Percentiles rank a stretch among this genome's conserved stretches.
phyloP scores from a whole-genome alignment of 2,329 filamentous ascomycete species.

The Ilyonectria robusta region DNA sequence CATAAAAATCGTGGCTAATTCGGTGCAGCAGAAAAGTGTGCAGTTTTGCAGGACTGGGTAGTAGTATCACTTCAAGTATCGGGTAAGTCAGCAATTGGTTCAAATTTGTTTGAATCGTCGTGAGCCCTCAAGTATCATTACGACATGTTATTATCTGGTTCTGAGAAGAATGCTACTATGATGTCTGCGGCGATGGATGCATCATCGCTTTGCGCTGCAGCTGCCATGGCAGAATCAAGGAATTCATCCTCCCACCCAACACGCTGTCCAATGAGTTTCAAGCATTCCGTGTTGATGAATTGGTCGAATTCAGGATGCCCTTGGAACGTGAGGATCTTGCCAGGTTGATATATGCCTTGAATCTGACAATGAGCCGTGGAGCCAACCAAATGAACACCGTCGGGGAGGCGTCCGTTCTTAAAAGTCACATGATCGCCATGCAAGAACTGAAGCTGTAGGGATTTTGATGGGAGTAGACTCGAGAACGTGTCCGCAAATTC shows the following conservation, averaged over 20 bases:
- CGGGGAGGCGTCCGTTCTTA: not conserved
- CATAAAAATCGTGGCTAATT: too few relatives aligned
- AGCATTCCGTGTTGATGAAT: constrained; percentile 11
- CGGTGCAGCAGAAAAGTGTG: too few relatives aligned
- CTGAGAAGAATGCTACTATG: constrained; percentile 14
- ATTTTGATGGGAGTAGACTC: not conserved
- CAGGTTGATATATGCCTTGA: constrained; percentile 14
- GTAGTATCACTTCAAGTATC: too few relatives aligned
- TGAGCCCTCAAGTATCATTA: not conserved
- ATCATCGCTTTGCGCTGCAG: constrained; percentile 9
- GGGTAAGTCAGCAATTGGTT: too few relatives aligned
- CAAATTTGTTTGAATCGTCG: not conserved
- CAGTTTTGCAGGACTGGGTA: too few relatives aligned
- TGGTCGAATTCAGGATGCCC: constrained; percentile 20
- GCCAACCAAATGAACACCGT: not conserved
- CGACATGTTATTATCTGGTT: not conserved
- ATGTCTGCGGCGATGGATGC: constrained; percentile 12
- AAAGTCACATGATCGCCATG: constrained; percentile 8
- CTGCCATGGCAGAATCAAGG: constrained; percentile 1
- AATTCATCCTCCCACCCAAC: constrained; percentile 11
- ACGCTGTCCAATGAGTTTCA: constrained; percentile 7
- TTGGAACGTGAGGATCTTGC: constrained; percentile 8
- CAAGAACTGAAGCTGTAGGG: constrained; percentile 10
- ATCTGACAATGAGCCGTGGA: not conserved
- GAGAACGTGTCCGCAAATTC: not conserved